Evolutionary conservation across 495 filamentous ascomycete species (phyloP), one percentile per base, ranked within the genome.

Genomic region (Penicillium argentinense): DNA sequence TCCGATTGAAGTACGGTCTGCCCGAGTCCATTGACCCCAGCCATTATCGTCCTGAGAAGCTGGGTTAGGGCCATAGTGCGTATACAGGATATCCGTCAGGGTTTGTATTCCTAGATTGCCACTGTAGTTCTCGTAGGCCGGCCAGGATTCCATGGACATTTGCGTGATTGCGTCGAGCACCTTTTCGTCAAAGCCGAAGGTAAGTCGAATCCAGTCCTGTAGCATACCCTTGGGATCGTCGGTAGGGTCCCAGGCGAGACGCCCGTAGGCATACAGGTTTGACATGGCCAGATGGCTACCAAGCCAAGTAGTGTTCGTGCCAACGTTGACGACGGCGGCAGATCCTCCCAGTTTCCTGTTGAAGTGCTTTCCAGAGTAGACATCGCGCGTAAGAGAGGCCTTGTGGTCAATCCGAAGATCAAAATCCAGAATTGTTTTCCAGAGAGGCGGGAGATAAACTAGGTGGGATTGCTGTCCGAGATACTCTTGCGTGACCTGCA

Each of bases 11-110:
- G 58, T 45, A 4, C 53, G 39, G 51, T 84, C 78, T 5, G 84
- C 83, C 14, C 84, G 79, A 2, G 84, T 88, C 85, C 85, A 89
- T 52, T 86, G 83, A 8, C 84, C 84, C 77, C 80, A 88, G 9
- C 78, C 74, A 58, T 87, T 89, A 49, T 72, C 69, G 56, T 89
- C 85, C 59, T 84, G 79, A 0, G 79, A 80, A 4, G 71, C 77
- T 16, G 85, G 84, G 49, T 81, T 85, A 0, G 85, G 82, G 0
- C 85, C 84, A 61, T 76, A 88, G 56, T 88, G 84, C 4, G 73
- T 79, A 50, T 76, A 77, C 2, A 83, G 63, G 45, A 88, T 86
- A 56, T 89, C 83, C 3, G 79, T 82, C 12, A 89, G 67, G 0
- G 85, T 87, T 51, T 87, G 84, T 14, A 84, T 77, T 12, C 85